These are phyloP conservation scores for Pseudocercospora musae DNA, from an alignment of 2,329 filamentous ascomycete species.

Conservation along the genomic window DNA sequence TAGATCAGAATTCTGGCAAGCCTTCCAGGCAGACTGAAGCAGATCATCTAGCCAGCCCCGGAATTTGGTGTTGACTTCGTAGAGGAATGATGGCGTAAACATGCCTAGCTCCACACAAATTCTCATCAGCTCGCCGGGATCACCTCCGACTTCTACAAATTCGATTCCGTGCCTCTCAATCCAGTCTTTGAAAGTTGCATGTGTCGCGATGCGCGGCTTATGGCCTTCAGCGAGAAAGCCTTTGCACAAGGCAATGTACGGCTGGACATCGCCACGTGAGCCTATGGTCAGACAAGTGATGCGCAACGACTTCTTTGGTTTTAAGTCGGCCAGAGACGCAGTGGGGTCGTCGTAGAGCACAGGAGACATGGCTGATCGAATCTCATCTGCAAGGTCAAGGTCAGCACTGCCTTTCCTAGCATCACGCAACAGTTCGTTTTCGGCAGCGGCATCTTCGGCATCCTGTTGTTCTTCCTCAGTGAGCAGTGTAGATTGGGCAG, in stretches of 20 bases:
- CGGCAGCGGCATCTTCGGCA: slow-evolving; percentile 71
- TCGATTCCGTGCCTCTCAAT: slow-evolving; percentile 90
- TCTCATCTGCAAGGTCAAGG: slow-evolving; percentile 21
- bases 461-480: slow-evolving; percentile 66
- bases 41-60: slow-evolving; percentile 93
- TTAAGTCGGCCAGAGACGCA: slow-evolving; percentile 86
- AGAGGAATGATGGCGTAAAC: slow-evolving; percentile 88
- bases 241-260: slow-evolving; percentile 95
- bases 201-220: slow-evolving; percentile 81
- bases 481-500: slow-evolving; percentile 67
- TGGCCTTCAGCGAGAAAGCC: slow-evolving; percentile 85
- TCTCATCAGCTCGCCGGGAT: slow-evolving; percentile 90
- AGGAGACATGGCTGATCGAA: slow-evolving; percentile 59
- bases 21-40: slow-evolving; percentile 73
- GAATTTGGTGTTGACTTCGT: slow-evolving; percentile 82
- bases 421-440: slow-evolving; percentile 73
- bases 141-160: slow-evolving; percentile 82
- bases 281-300: slow-evolving; percentile 96
- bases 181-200: slow-evolving; percentile 85
- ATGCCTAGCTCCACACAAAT: slow-evolving; percentile 97
- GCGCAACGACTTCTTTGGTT: slow-evolving; percentile 71
- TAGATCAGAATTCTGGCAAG: slow-evolving; percentile 82
- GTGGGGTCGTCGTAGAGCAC: slow-evolving; percentile 87
- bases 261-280: slow-evolving; percentile 92
- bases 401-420: slow-evolving; percentile 56